phyloP scores from a whole-genome alignment of 2,329 filamentous ascomycete species.

The Teratosphaeria destructans region DNA sequence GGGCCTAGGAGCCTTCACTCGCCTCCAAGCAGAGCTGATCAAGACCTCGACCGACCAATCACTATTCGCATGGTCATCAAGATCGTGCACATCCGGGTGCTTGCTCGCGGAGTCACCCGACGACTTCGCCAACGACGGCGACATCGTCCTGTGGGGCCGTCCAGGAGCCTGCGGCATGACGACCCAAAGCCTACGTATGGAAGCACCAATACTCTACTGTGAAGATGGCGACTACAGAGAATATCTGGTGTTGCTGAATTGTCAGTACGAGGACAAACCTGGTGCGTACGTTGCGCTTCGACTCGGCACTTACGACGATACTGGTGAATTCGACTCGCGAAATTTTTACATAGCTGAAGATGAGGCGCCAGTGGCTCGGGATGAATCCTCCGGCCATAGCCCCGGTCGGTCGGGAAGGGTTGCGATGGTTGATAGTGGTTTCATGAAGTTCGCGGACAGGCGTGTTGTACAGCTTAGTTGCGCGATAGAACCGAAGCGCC shows the following conservation, averaged over 20 bases:
- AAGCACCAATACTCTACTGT: neutral
- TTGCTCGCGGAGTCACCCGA: neutral
- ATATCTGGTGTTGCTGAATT: neutral
- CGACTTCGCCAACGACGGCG: neutral
- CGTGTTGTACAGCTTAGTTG: neutral
- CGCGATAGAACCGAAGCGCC: neutral
- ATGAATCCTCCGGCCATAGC: neutral
- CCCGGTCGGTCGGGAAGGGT: neutral
- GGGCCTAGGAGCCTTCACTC: constrained; percentile 7
- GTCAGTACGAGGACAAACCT: neutral
- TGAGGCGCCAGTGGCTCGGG: too few species aligned
- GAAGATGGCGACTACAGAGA: neutral
- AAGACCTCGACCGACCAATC: constrained; percentile 8
- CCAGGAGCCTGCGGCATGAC: neutral
- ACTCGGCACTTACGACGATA: neutral
- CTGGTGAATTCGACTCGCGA: neutral
- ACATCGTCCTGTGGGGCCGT: neutral
- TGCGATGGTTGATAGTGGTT: neutral
- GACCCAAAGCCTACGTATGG: neutral
- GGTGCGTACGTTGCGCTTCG: neutral
- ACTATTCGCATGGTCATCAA: constrained; percentile 12
- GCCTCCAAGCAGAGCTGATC: constrained; percentile 11
- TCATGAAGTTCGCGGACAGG: neutral
- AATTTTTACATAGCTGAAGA: neutral
- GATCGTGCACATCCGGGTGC: neutral